Conservation (phyloP, 352 stramenopile species). For the Phytophthora boehmeriae region DNA sequence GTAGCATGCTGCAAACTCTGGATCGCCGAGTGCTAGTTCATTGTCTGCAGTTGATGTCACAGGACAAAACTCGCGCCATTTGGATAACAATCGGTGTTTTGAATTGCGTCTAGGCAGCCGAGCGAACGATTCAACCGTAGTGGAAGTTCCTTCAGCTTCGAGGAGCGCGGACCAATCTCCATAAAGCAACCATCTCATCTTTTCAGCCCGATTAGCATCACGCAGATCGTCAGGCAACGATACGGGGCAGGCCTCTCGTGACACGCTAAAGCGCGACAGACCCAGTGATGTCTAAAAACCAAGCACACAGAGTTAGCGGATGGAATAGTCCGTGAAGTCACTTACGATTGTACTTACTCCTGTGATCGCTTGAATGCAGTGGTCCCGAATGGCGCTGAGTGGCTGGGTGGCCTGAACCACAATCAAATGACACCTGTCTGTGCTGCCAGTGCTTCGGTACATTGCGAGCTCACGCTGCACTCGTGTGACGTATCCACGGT, state of each 20-base stretch:
- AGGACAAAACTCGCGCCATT: slow-evolving; percentile 71
- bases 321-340: not conserved
- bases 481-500: slow-evolving; percentile 36
- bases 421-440: slow-evolving; percentile 40
- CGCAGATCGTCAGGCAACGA: slow-evolving; percentile 48
- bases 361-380: slow-evolving; percentile 65
- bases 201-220: slow-evolving; percentile 40
- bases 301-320: slow-evolving; percentile 1
- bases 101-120: slow-evolving; percentile 32
- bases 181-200: slow-evolving; percentile 68
- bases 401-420: slow-evolving; percentile 53
- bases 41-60: slow-evolving; percentile 41
- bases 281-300: slow-evolving; percentile 47
- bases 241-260: slow-evolving; percentile 37
- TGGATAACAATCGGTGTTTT: slow-evolving; percentile 39
- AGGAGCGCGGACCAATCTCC: slow-evolving; percentile 52
- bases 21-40: slow-evolving; percentile 40
- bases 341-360: slow-evolving; percentile 41
- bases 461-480: slow-evolving; percentile 23
- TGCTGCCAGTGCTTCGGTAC: slow-evolving; percentile 1
- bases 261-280: slow-evolving; percentile 48
- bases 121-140: slow-evolving; percentile 3
- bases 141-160: slow-evolving; percentile 11
- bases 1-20: slow-evolving; percentile 47
- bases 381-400: slow-evolving; percentile 48